Evolutionary conservation across 306 rosid genomes (phyloP).

Genomic region (Styphnolobium japonicum): DNA sequence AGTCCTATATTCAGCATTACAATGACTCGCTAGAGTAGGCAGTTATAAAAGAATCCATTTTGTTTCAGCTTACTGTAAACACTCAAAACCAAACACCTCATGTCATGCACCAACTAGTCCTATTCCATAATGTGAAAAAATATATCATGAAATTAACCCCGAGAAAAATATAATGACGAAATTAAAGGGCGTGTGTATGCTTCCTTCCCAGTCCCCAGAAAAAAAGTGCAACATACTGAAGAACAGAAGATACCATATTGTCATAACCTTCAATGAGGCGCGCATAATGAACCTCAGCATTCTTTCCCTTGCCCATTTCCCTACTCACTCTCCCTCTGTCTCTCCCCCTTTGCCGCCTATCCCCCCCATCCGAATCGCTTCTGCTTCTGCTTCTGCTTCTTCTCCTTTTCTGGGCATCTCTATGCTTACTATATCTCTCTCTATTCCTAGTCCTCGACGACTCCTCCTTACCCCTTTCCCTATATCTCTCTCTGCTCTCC

Average conservation of each 20-base stretch:
- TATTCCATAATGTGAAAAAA: background rate
- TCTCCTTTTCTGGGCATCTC: slow-evolving; percentile 27
- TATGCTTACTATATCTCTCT: slow-evolving; percentile 36
- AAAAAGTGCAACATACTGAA: background rate
- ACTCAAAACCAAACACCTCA: background rate
- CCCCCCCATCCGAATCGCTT: slow-evolving; percentile 26
- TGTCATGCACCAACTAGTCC: background rate
- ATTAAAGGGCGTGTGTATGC: background rate
- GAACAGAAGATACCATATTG: slow-evolving; percentile 63
- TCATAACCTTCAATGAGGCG: slow-evolving; percentile 68
- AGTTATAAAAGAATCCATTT: background rate
- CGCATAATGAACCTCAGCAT: slow-evolving; percentile 47
- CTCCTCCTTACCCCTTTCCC: slow-evolving; percentile 28
- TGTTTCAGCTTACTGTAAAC: background rate
- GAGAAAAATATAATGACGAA: background rate
- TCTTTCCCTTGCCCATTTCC: slow-evolving; percentile 43
- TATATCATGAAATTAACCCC: background rate
- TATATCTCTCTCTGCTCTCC: slow-evolving; percentile 29
- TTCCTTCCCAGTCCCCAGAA: no score
- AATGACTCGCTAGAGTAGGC: background rate
- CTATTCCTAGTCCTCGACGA: slow-evolving; percentile 53
- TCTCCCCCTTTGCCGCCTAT: background rate
- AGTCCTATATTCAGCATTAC: background rate
- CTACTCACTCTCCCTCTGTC: slow-evolving; percentile 26
- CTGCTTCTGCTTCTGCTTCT: slow-evolving; percentile 24